Base-by-base conservation (phyloP, 1,284 basidiomycete genomes). In the Trichosporon faecale region DNA sequence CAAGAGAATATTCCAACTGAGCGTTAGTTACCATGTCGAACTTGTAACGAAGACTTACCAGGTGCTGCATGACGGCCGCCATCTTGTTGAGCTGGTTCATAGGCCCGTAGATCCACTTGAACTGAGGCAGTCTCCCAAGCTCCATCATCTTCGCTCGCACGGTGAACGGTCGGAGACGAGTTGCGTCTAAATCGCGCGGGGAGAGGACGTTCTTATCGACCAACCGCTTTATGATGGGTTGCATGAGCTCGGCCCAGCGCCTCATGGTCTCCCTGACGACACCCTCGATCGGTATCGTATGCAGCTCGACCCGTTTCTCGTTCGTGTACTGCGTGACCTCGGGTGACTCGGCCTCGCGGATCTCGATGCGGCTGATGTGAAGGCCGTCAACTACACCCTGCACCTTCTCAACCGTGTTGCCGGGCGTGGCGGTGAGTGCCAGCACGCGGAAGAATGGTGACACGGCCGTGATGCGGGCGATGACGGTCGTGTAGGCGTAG, bases 311-410 rank as follows among this genome's bases (percentile, higher is more conserved):
- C 31, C 21, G 33, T 87, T 99, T 99, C 75, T 92, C 89, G 80
- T 95, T 91, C 76, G 96, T 88, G 80, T 98, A 99, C 60, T 88
- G 87, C 72, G 88, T 88, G 46, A 99, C 87, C 82, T 99, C 97
- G 49, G 95, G 84, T 74, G 94, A 95, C 68, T 91, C 88, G 78
- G 98, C 97, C 77, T 96, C 91, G 67, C 97, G 88, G 72, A 98
- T 94, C 80, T 99, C 96, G 73, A 99, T 96, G 68, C 90, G 89
- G 76, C 94, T 94, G 74, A 99, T 97, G 80, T 99, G 97, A n/a
- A 99, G 85, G 12, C 91, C 90, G 78, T 99, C 94, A 16, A 99
- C 89, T n/a, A 99, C 90, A 21, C 86, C 85, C 82, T 99, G 97
- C 0, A 99, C 92, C 33, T 90, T 90, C 61, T 95, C 92, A 0